phyloP scores from a whole-genome alignment of 1,284 basidiomycete genomes.

The Cutaneotrichosporon sp. region DNA sequence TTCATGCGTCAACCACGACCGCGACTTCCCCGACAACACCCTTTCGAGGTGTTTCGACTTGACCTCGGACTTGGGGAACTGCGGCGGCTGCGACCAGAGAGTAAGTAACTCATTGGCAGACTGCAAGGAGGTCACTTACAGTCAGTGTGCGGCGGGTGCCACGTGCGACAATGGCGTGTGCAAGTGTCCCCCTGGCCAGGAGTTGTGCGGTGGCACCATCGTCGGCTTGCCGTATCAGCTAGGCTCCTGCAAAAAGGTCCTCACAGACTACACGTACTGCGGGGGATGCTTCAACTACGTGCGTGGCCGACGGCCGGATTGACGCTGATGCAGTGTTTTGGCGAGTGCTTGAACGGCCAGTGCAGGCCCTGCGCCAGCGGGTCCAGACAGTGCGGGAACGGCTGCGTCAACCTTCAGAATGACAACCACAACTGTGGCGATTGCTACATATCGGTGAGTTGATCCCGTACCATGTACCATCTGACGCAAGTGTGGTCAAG shows the following conservation, averaged over 20 bases:
- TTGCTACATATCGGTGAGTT: neutral
- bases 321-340: neutral
- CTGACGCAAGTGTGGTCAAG: neutral
- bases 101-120: neutral
- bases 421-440: neutral
- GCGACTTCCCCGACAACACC: neutral
- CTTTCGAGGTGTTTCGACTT: too few relatives aligned
- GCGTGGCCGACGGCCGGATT: too few relatives aligned
- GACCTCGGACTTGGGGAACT: neutral
- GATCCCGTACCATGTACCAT: neutral
- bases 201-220: neutral
- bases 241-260: too few relatives aligned
- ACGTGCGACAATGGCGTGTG: neutral
- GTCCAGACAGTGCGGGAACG: neutral
- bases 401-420: neutral
- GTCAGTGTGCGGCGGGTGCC: neutral
- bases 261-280: too few relatives aligned
- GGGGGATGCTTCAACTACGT: too few relatives aligned
- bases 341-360: neutral
- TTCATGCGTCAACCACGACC: neutral
- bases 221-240: too few relatives aligned
- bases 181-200: neutral
- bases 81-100: neutral
- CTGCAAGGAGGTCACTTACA: neutral
- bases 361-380: neutral